Evolutionary conservation across 2,329 filamentous ascomycete genomes (phyloP).

Genomic region (Lecanicillium sp.): DNA sequence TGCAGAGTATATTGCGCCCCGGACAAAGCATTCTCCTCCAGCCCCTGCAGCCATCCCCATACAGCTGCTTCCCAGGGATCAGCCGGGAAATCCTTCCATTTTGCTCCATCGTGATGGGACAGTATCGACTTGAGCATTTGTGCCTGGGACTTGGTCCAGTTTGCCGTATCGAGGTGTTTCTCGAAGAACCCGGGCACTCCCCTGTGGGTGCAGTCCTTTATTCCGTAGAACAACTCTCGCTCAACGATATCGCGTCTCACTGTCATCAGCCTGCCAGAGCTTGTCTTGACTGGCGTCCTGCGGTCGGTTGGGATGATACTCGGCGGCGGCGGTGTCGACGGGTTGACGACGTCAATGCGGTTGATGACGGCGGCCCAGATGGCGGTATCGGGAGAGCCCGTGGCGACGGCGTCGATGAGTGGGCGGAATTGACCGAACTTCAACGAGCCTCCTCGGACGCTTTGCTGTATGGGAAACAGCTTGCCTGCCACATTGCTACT

Average conservation of each 20-base stretch:
- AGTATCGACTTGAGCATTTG: constrained; percentile 12
- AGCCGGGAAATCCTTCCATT: constrained; percentile 5
- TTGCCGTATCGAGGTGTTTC: constrained; percentile 10
- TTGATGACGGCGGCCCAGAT: constrained; percentile 12
- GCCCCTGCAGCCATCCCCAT: constrained; percentile 9
- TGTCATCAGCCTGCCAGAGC: constrained; percentile 12
- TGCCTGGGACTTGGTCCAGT: constrained; percentile 10
- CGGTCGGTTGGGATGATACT: constrained; percentile 4
- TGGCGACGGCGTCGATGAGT: constrained; percentile 2
- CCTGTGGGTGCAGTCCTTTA: constrained; percentile 7
- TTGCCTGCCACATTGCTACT: constrained; percentile 1
- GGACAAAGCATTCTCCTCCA: constrained; percentile 7
- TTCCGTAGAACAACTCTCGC: constrained; percentile 12
- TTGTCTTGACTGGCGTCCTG: constrained; percentile 11
- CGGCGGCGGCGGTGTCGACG: constrained; percentile 2
- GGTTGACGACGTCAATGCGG: constrained; percentile 8
- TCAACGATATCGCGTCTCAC: constrained; percentile 12
- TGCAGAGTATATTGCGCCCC: constrained; percentile 12
- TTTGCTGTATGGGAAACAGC: constrained; percentile 7
- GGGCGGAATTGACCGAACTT: constrained; percentile 6
- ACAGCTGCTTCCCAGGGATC: constrained; percentile 4
- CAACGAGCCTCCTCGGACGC: constrained; percentile 1
- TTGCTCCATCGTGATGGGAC: constrained; percentile 3
- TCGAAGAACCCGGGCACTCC: constrained; percentile 13
- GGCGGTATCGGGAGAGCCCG: constrained; percentile 7